Conservation (phyloP, 495 filamentous ascomycete genomes). For the Lichina pygmaea region DNA sequence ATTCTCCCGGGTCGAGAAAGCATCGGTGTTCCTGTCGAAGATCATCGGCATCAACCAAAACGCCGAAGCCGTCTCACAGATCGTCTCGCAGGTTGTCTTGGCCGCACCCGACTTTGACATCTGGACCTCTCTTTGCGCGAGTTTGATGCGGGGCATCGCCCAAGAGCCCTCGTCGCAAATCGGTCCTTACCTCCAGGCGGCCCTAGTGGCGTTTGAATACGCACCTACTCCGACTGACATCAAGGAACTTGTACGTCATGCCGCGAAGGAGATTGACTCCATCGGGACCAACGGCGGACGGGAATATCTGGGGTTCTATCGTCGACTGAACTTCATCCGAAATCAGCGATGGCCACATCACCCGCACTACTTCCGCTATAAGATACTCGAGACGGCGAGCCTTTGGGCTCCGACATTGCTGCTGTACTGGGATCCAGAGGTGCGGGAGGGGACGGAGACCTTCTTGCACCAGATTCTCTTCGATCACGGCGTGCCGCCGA, state of each 20-base stretch:
- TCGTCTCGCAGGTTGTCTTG: constrained; percentile 17
- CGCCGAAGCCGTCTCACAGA: constrained; percentile 11
- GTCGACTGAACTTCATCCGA: constrained; percentile 7
- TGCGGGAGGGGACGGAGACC: constrained; percentile 1
- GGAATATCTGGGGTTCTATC: constrained; percentile 34
- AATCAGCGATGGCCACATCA: background rate
- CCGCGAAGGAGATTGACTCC: constrained; percentile 26
- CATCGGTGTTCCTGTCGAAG: constrained; percentile 16
- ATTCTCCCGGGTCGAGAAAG: constrained; percentile 9
- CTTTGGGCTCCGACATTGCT: constrained; percentile 3
- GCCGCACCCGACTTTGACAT: constrained; percentile 19
- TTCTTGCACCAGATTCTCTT: constrained; percentile 2
- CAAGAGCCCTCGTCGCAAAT: constrained; percentile 27
- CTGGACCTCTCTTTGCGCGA: constrained; percentile 17
- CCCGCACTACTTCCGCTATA: background rate
- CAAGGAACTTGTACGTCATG: constrained; percentile 18
- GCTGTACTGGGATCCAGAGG: constrained; percentile 1
- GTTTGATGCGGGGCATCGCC: constrained; percentile 23
- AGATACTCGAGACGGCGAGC: background rate
- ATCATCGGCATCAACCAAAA: constrained; percentile 16
- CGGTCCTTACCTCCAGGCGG: constrained; percentile 23
- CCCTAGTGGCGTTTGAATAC: constrained; percentile 20
- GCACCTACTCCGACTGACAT: constrained; percentile 15
- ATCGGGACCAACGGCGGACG: constrained; percentile 26
- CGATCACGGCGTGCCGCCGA: background rate